Base-by-base conservation (phyloP, 768 basidiomycete species). In the Terana coerulea region DNA sequence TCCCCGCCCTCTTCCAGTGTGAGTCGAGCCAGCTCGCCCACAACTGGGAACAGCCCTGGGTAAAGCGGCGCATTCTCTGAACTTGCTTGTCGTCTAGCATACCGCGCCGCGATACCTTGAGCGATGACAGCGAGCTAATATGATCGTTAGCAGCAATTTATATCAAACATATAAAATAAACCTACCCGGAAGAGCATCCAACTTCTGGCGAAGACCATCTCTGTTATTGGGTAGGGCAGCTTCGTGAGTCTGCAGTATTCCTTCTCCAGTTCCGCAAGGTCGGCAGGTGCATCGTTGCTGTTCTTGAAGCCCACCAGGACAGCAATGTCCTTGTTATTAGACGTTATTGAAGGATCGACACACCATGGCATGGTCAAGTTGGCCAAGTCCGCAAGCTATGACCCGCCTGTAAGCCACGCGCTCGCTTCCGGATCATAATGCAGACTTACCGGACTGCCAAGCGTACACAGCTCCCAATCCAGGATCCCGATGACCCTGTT, bases 401-500 rank as follows among this genome's bases (percentile, higher is more conserved):
- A n/a, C 8, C 4, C 6, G 15, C 5, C 15, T 24, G 43, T 15
- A 49, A 46, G 6, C 37, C 55, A 44, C 28, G 36, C 25, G 6
- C 3, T 49, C 15, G 12, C 17, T 26, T 15, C 17, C n/a, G 21
- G 22, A 14, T 7, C 41, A 25, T 40, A 29, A 25, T 33, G 25
- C 31, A 40, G 11, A 26, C 47, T 42, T 64, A 93, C 88, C 29
- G 92, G 90, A 62, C 88, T 92, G 5, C 94, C 95, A 9, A 99
- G 78, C 0, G 95, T 98, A 62, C 92, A 97, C 24, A 99, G 72
- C 64, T 99, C 95, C 95, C 95, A 99, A 63, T 99, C 95, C 44
- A 99, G 69, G 33, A 99, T 92, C 5, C 92, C 97, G 56, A 98
- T 93, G 3, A 98, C 94, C 35, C 80, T 75, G 54, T 94, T 91